These are phyloP conservation scores for Podospora anserina DNA, from an alignment of 495 filamentous ascomycete genomes.

Conservation along the genomic window DNA sequence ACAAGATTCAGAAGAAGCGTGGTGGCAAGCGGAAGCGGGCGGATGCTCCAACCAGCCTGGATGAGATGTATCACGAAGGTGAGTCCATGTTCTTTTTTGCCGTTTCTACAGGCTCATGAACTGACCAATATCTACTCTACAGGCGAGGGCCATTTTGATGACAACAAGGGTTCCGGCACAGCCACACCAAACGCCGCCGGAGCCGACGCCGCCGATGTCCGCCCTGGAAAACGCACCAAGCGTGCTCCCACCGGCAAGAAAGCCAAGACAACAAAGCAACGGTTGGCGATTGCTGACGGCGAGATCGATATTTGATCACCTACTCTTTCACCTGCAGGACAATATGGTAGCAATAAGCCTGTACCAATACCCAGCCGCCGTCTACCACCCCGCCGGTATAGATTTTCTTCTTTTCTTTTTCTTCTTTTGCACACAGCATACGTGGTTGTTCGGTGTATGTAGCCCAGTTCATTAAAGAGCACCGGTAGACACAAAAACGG, in stretches of 20 bases:
- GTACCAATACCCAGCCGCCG: neutral
- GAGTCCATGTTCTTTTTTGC: slow-evolving; percentile 35
- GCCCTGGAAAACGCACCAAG: slow-evolving; percentile 42
- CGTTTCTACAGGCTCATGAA: neutral
- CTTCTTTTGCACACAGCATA: neutral
- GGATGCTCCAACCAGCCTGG: slow-evolving; percentile 65
- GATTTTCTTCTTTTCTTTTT: neutral
- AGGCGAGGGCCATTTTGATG: slow-evolving; percentile 95
- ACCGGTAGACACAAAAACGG: neutral
- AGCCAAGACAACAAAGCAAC: slow-evolving; percentile 86
- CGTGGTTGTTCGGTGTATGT: neutral
- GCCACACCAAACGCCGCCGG: slow-evolving; percentile 66
- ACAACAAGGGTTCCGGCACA: slow-evolving; percentile 78
- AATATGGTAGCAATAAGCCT: neutral
- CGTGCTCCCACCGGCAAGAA: slow-evolving; percentile 68
- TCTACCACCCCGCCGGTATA: neutral
- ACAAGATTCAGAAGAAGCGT: slow-evolving; percentile 68
- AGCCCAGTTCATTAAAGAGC: neutral
- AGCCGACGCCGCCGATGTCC: slow-evolving; percentile 33
- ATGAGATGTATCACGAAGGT: slow-evolving; percentile 99
- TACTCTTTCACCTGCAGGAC: neutral
- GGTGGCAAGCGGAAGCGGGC: slow-evolving; percentile 45
- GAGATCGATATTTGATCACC: slow-evolving; percentile 42
- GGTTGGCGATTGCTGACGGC: slow-evolving; percentile 82
- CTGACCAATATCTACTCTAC: slow-evolving; percentile 9